phyloP scores from a whole-genome alignment of 331 rosid species.

The Spiraea crenata region DNA sequence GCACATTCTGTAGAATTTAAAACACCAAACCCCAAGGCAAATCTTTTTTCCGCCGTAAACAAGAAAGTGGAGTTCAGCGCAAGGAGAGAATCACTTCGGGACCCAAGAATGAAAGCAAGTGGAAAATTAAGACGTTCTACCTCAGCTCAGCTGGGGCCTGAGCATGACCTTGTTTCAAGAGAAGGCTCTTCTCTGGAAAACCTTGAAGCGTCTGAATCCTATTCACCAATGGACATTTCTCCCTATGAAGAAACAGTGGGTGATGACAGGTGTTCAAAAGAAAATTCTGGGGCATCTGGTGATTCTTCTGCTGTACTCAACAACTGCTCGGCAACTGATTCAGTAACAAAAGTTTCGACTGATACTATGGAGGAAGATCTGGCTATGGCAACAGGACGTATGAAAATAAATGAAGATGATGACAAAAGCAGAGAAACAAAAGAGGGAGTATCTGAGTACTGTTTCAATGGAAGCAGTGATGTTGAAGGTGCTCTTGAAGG shows the following conservation, averaged over 20 bases:
- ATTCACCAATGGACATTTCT: slow-evolving; percentile 92
- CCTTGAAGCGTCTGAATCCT: slow-evolving; percentile 48
- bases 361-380: slow-evolving; percentile 66
- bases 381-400: slow-evolving; percentile 40
- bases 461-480: slow-evolving; percentile 24
- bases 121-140: slow-evolving; percentile 45
- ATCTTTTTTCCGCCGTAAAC: slow-evolving; percentile 32
- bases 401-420: slow-evolving; percentile 47
- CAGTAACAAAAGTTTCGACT: slow-evolving; percentile 32
- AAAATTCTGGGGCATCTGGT: slow-evolving; percentile 54
- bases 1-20: slow-evolving; percentile 57
- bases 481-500: slow-evolving; percentile 46
- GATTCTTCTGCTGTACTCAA: slow-evolving; percentile 44
- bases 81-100: slow-evolving; percentile 48
- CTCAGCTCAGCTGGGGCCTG: slow-evolving; percentile 39
- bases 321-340: slow-evolving; percentile 35
- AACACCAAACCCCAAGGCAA: slow-evolving; percentile 43
- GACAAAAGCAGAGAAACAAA: slow-evolving; percentile 29
- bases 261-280: slow-evolving; percentile 41
- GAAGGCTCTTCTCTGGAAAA: slow-evolving; percentile 46
- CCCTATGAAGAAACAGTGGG: slow-evolving; percentile 77
- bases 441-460: slow-evolving; percentile 28
- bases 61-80: slow-evolving; percentile 44
- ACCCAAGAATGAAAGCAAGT: slow-evolving; percentile 45
- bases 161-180: slow-evolving; percentile 44